Evolutionary conservation across 176 grass and related monocot species (phyloP), one percentile per base, ranked within the genome.

Genomic region (Aegilops tauschii): DNA sequence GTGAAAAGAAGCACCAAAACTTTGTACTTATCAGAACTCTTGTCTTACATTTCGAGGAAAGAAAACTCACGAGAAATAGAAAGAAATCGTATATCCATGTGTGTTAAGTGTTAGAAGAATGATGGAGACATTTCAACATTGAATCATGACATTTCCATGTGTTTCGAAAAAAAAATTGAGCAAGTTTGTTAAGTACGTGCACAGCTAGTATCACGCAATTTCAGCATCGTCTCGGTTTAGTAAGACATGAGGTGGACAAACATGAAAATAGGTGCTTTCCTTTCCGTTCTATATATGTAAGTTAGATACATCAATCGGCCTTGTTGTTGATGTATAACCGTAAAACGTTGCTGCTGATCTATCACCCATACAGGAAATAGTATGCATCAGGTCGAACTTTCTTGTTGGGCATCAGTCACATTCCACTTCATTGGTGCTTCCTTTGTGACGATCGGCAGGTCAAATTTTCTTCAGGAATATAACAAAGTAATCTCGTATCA

Each of bases 321-420:
- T 11, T 66, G 61, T 49, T 81, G 23, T 27, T 65, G 39, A 66
- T 81, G 78, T 29, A 25, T 44, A 80, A 44, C 61, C 23, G 77
- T 39, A 61, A 58, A 29, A 73, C 68, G 6, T 20, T 25, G 72
- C 44, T 10, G 13, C 34, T 85, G 69, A 20, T 29, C 3, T 30
- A 25, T 34, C 31, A 30, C n/a, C 34, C 32, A 23, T 68, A 21
- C 9, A 73, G n/a, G 40, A 79, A 76, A 17, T 85, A 65, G 61
- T 74, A 40, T 49, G 63, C 21, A 37, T 80, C 69, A 45, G 27
- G 63, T 77, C 78, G n/a, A 29, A 82, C 73, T 86, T 74, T 65
- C 54, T 42, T 69, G 18, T 50, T 50, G 58, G 52, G 31, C 14
- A 54, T 56, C 45, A 61, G 37, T 80, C 64, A 1, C 25, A 54